These are phyloP conservation scores for Sclerotinia minor DNA, from an alignment of 2,329 filamentous ascomycete genomes.

Conservation along the genomic window DNA sequence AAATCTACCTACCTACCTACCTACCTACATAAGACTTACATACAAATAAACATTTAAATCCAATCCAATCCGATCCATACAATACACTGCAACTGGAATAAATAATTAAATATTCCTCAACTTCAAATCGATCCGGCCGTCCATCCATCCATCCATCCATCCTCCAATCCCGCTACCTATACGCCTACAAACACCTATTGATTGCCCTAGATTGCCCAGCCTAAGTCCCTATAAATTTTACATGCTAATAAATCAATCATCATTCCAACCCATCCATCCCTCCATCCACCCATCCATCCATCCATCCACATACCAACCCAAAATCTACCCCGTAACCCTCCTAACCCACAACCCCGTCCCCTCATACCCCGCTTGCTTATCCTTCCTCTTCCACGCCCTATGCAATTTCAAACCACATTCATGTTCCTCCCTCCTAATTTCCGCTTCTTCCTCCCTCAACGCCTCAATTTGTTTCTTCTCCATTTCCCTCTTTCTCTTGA, in stretches of 20 bases:
- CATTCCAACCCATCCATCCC: not conserved
- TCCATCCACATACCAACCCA: too few relatives aligned
- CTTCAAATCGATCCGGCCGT: not conserved
- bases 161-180: not conserved
- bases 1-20: not conserved
- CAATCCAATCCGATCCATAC: too few relatives aligned
- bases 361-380: constrained; percentile 65
- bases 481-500: constrained; percentile 56
- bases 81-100: too few relatives aligned
- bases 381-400: constrained; percentile 71
- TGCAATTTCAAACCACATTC: constrained; percentile 75
- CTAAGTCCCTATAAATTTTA: not conserved
- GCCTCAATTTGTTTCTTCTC: constrained; percentile 65
- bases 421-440: constrained; percentile 74
- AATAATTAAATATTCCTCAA: not conserved
- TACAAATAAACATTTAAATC: not conserved
- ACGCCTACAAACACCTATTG: not conserved
- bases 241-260: not conserved
- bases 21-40: too few relatives aligned
- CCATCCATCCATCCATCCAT: not conserved
- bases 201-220: too few relatives aligned
- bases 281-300: not conserved
- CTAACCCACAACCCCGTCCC: constrained; percentile 75
- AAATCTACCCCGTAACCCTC: constrained; percentile 62
- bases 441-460: constrained; percentile 66